Base-by-base conservation (phyloP, 2,329 filamentous ascomycete species). In the Penicillium sp. region DNA sequence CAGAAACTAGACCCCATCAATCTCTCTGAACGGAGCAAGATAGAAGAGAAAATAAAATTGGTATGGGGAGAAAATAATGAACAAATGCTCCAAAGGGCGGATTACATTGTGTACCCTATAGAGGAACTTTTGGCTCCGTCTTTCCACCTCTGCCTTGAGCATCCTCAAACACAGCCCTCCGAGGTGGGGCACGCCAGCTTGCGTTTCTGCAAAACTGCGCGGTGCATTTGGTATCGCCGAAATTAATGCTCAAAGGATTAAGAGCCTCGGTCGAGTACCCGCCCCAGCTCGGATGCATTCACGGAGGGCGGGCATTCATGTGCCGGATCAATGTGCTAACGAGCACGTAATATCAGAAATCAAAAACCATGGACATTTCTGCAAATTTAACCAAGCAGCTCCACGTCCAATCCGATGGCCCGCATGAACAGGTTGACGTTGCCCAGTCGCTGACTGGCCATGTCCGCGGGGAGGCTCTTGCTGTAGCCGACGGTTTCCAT, bases 401-500 rank as follows among this genome's bases (percentile, higher is more conserved):
- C 93, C 44, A 98, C 93, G 75, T 98, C 93, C 67, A 98, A 79
- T n/a, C 93, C 93, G 71, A 98, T 96, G 48, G 92, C 93, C 65
- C 90, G 87, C 91, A 98, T 96, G 71, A 98, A 98, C 48, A 98
- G 75, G 68, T 98, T 98, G 59, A 98, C 93, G 66, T 95, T 95
- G 50, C 87, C 86, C 50, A 95, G 77, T 52, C 92, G 85, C 66
- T 89, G 84, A 52, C 83, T 83, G 10, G 88, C 85, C 83, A 97
- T 89, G 49, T 93, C 87, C 13, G 85, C 80, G 15, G 93, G 92
- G 29, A 98, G 78, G 1, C 89, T 92, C 78, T 95, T 96, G 63
- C 89, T 87, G 45, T 95, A 82, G 27, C 81, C 78, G 9, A 98
- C 89, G 0, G 93, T 97, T 67, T 95, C 91, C 82, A 97, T 95